A percentile compares a stretch with the other conserved stretches of the same genome.
Evolutionary conservation across 768 basidiomycete species (phyloP).

Genomic region (Lactifluus volemus): DNA sequence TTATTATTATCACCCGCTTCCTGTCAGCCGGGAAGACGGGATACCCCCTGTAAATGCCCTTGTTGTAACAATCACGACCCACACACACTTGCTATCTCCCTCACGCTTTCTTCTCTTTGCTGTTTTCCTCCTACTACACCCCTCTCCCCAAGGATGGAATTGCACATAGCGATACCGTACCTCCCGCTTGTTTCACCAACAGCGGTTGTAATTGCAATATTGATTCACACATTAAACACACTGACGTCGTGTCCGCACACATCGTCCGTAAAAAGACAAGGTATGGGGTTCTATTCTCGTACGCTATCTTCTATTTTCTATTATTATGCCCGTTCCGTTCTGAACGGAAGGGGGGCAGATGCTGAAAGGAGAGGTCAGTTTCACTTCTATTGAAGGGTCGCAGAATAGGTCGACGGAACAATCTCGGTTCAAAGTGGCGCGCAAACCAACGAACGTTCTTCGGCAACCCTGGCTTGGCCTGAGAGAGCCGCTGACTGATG

Average conservation of each 20-base stretch:
- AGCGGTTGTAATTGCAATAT: conserved; percentile 13
- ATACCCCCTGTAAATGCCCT: conserved; percentile 5
- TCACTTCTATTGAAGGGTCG: not conserved
- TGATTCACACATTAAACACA: not conserved
- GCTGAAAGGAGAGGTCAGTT: not conserved
- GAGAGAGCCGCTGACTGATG: not conserved
- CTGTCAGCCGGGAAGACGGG: not conserved
- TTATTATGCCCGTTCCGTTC: too few relatives aligned
- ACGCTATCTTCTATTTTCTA: not conserved
- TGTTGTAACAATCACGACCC: conserved; percentile 7
- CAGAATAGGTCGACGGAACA: not conserved
- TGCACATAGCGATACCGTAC: conserved; percentile 14
- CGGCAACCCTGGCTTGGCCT: not conserved
- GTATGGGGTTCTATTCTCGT: not conserved
- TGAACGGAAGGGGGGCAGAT: too few relatives aligned
- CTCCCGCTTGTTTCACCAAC: not conserved
- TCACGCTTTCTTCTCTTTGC: not conserved
- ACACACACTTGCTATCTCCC: not conserved
- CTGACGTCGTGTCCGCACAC: not conserved
- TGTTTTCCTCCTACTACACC: not conserved
- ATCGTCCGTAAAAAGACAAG: not conserved
- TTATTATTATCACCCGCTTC: too few relatives aligned
- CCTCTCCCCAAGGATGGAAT: conserved; percentile 5
- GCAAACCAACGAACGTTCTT: not conserved
- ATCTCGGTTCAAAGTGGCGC: not conserved